Percentiles rank a stretch among this genome's conserved stretches.
Evolutionary conservation across 768 basidiomycete genomes (phyloP).

Genomic region (Tricholoma furcatifolium): DNA sequence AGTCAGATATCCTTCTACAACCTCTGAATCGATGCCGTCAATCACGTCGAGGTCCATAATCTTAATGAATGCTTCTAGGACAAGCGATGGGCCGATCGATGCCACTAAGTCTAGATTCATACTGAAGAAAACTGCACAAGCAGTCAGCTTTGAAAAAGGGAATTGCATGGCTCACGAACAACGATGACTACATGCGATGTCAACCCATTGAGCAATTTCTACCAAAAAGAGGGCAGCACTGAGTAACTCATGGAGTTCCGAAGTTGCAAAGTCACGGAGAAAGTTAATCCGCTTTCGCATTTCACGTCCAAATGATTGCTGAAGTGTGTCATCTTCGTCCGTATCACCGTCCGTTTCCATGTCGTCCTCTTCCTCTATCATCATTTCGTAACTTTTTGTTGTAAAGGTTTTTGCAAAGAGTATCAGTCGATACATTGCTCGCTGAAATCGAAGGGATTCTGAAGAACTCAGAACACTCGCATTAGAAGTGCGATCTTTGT

Average conservation of each 20-base stretch:
- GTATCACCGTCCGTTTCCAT: too few relatives aligned
- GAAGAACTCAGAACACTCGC: too few relatives aligned
- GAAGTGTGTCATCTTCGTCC: slow-evolving; percentile 4
- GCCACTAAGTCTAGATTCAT: neutral
- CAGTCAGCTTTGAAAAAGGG: neutral
- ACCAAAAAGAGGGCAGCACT: slow-evolving; percentile 16
- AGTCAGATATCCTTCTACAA: neutral
- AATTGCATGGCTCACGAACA: neutral
- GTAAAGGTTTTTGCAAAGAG: too few relatives aligned
- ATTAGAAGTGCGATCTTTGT: too few relatives aligned
- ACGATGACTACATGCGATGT: neutral
- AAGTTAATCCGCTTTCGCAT: slow-evolving; percentile 10
- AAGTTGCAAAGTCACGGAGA: slow-evolving; percentile 7
- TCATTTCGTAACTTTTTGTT: too few relatives aligned
- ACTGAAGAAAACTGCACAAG: neutral
- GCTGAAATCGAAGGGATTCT: too few relatives aligned
- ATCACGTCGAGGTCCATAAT: too few relatives aligned
- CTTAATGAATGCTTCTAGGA: slow-evolving; percentile 13
- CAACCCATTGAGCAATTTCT: slow-evolving; percentile 10
- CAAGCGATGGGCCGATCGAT: slow-evolving; percentile 5
- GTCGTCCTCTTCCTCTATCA: too few relatives aligned
- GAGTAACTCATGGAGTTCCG: slow-evolving; percentile 13
- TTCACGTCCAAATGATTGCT: slow-evolving; percentile 1
- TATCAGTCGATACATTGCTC: too few relatives aligned
- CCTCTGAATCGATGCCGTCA: too few relatives aligned